Base-by-base conservation (phyloP, 1,284 basidiomycete genomes). In the Puccinia coronata region DNA sequence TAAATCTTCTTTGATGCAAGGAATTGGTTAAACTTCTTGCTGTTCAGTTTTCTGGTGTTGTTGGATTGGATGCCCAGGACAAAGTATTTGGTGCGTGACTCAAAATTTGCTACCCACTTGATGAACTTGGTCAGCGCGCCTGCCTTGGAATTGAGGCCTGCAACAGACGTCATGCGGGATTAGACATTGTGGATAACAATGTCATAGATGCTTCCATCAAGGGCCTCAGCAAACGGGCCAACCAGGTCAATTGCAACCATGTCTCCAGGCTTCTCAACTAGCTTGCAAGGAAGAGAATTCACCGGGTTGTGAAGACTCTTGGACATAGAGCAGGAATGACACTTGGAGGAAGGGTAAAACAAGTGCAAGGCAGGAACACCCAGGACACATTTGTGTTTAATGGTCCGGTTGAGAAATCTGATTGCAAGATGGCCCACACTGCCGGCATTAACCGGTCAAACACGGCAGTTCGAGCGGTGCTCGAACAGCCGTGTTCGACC, bases 341-440 rank as follows among this genome's bases (percentile, higher is more conserved):
- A 39, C 18, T 36, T 36, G 2, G 4, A 5, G 2, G 3, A 18
- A 39, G 18, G 14, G 8, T 9, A 5, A 57, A 20, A 65, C 9
- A 65, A n/a, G 23, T 39, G 3, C 9, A n/a, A 20, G 8, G 6
- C 8, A 39, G 61, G 61, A n/a, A n/a, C n/a, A n/a, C n/a, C n/a
- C n/a, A n/a, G n/a, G n/a, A n/a, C n/a, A n/a, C n/a, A n/a, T n/a
- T 36, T 2, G 2, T 5, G 23, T 2, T 36, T 39, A 3, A 65
- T 65, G 14, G 61, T 39, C 11, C n/a, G 16, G 23, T 65, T 65
- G 34, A 65, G 11, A 36, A n/a, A 65, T 18, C 71, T 23, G 18
- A 73, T 23, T 12, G 25, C 71, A 2, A 73, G 18, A 16, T 73
- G 71, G 8, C 71, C n/a, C n/a, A n/a, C n/a, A n/a, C n/a, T n/a